Conservation (phyloP, 2,329 filamentous ascomycete species). For the Teratosphaeria zuluensis region DNA sequence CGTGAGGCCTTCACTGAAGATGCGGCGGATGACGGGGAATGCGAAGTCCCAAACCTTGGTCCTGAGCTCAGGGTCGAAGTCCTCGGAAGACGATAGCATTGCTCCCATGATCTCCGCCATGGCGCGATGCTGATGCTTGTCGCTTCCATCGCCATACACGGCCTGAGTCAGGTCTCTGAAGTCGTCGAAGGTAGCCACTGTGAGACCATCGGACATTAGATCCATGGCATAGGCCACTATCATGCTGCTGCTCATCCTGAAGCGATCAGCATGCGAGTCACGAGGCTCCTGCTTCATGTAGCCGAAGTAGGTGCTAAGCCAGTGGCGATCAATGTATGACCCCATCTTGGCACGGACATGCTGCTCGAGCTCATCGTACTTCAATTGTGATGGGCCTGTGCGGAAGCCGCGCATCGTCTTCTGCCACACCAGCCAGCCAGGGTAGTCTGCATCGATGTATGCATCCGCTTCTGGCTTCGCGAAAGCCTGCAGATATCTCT, state of each 20-base stretch:
- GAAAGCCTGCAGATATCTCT: slow-evolving; percentile 69
- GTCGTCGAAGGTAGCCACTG: slow-evolving; percentile 72
- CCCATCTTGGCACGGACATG: slow-evolving; percentile 70
- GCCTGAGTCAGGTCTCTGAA: slow-evolving; percentile 69
- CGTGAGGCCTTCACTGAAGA: slow-evolving; percentile 85
- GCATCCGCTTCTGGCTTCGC: slow-evolving; percentile 70
- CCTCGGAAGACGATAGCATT: slow-evolving; percentile 68
- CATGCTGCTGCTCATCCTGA: slow-evolving; percentile 79
- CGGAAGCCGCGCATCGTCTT: slow-evolving; percentile 74
- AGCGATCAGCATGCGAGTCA: slow-evolving; percentile 70
- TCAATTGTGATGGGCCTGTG: slow-evolving; percentile 58
- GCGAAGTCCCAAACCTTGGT: slow-evolving; percentile 78
- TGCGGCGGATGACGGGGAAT: slow-evolving; percentile 73
- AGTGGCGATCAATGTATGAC: slow-evolving; percentile 65
- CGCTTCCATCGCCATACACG: slow-evolving; percentile 83
- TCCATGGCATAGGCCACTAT: slow-evolving; percentile 85
- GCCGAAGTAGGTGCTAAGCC: slow-evolving; percentile 80
- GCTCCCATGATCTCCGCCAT: slow-evolving; percentile 89
- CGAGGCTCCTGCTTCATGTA: slow-evolving; percentile 95
- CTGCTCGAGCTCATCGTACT: slow-evolving; percentile 74
- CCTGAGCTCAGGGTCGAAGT: slow-evolving; percentile 64
- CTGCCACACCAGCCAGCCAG: slow-evolving; percentile 94
- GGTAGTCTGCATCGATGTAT: slow-evolving; percentile 83
- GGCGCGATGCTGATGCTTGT: slow-evolving; percentile 95
- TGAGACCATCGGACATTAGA: slow-evolving; percentile 70